phyloP scores from a whole-genome alignment of 768 basidiomycete genomes.

The Plicaturopsis crispa region DNA sequence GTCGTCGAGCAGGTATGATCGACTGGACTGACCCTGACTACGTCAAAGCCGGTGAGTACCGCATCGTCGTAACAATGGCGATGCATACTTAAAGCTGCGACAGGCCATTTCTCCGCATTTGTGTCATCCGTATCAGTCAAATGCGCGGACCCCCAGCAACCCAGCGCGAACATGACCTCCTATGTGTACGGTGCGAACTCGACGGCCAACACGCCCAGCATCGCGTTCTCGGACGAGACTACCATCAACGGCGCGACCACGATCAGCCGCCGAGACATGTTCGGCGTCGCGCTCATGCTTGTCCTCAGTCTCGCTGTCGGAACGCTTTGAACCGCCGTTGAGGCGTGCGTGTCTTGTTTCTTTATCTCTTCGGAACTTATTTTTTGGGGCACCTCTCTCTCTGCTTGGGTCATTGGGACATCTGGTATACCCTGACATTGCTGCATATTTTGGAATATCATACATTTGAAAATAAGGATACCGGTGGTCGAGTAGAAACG shows the following conservation, averaged over 20 bases:
- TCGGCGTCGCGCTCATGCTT: no score
- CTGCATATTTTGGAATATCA: no score
- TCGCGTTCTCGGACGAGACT: constrained; percentile 53
- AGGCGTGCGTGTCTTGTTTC: constrained; percentile 9
- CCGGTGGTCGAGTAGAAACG: neutral
- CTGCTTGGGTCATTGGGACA: no score
- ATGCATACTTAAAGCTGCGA: neutral
- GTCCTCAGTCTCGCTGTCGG: no score
- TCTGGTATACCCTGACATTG: no score
- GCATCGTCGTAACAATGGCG: neutral
- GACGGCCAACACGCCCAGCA: constrained; percentile 40
- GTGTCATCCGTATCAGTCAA: constrained; percentile 55
- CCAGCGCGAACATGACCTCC: constrained; percentile 42
- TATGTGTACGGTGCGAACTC: constrained; percentile 59
- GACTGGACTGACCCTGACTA: constrained; percentile 80
- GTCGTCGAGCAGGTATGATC: constrained; percentile 46
- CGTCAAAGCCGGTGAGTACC: constrained; percentile 42
- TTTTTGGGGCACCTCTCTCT: no score
- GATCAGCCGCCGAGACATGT: constrained; percentile 6
- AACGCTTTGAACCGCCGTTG: constrained; percentile 6
- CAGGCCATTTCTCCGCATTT: constrained; percentile 66
- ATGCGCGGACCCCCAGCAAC: constrained; percentile 45
- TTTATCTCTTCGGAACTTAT: no score
- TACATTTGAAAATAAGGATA: neutral
- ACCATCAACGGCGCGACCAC: constrained; percentile 49